These are phyloP conservation scores for Diutina ranongensis DNA, from an alignment of 1,139 yeast species.

Conservation along the genomic window DNA sequence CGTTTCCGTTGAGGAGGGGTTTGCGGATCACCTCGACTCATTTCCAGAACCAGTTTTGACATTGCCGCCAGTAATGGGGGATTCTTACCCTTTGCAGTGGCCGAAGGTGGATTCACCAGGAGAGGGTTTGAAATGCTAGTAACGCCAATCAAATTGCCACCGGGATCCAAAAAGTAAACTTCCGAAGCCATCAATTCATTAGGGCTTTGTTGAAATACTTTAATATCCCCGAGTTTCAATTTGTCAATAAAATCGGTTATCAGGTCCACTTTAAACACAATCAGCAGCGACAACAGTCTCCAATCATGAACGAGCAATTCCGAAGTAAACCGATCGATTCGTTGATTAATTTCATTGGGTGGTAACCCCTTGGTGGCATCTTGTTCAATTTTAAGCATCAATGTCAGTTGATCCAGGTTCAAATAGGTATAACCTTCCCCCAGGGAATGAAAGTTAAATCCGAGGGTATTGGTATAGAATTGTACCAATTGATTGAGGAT, in stretches of 20 bases:
- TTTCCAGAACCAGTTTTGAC: neutral
- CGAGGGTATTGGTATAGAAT: conserved; percentile 37
- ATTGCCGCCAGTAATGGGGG: neutral
- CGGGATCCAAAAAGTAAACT: conserved; percentile 55
- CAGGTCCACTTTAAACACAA: conserved; percentile 25
- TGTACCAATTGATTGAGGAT: conserved; percentile 25
- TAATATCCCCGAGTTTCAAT: conserved; percentile 16
- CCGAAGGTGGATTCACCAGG: conserved; percentile 35
- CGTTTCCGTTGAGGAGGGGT: neutral
- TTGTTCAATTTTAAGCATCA: conserved; percentile 16
- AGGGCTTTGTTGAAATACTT: conserved; percentile 33
- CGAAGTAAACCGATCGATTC: conserved; percentile 14
- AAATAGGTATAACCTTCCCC: conserved; percentile 18
- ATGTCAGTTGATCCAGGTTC: conserved; percentile 20
- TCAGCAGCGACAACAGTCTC: conserved; percentile 34
- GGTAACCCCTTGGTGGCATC: conserved; percentile 13
- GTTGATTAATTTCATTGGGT: conserved; percentile 17
- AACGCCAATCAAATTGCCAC: conserved; percentile 59
- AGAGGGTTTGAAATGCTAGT: conserved; percentile 49
- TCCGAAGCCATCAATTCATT: conserved; percentile 58
- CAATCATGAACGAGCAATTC: conserved; percentile 31
- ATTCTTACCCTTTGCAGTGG: conserved; percentile 9
- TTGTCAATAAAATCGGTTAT: conserved; percentile 24
- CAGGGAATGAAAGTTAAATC: conserved; percentile 24
- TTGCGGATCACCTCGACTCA: neutral